Percentiles rank a stretch among this genome's conserved stretches.
These are phyloP conservation scores for Niveomyces coronatus DNA, from an alignment of 2,329 filamentous ascomycete genomes.

Conservation along the genomic window DNA sequence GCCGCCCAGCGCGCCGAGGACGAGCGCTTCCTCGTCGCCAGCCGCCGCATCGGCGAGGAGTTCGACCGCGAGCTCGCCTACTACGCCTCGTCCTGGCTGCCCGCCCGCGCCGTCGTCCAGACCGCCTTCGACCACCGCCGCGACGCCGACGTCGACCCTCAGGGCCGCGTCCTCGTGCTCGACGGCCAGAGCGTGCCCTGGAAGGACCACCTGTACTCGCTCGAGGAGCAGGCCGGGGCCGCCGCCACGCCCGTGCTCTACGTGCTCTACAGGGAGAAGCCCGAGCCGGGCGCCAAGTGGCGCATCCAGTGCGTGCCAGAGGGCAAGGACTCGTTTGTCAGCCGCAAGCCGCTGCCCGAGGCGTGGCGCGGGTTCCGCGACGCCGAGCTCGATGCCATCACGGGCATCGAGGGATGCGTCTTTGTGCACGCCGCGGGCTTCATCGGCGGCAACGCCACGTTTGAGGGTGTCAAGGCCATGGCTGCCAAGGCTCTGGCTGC, in stretches of 20 bases:
- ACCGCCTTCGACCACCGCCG: constrained; percentile 61
- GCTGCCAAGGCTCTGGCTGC: constrained; percentile 59
- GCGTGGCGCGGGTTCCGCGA: constrained; percentile 88
- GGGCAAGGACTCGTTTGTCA: constrained; percentile 77
- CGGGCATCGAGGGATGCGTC: constrained; percentile 62
- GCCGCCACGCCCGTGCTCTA: constrained; percentile 58
- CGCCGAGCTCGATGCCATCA: constrained; percentile 65
- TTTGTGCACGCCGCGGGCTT: constrained; percentile 95
- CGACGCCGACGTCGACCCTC: constrained; percentile 58
- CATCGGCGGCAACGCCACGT: constrained; percentile 90
- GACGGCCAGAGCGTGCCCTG: constrained; percentile 72
- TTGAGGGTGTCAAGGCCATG: constrained; percentile 80
- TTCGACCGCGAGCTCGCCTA: constrained; percentile 75
- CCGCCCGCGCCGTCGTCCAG: constrained; percentile 70
- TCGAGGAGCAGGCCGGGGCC: constrained; percentile 64
- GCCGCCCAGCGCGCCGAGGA: constrained; percentile 55
- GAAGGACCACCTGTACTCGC: constrained; percentile 89
- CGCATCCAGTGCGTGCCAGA: constrained; percentile 86
- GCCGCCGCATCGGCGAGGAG: constrained; percentile 75
- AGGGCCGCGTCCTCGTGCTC: constrained; percentile 74
- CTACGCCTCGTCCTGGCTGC: constrained; percentile 70
- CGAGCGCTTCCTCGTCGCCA: constrained; percentile 65
- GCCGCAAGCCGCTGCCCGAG: constrained; percentile 82
- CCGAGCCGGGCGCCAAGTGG: constrained; percentile 71
- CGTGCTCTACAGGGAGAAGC: constrained; percentile 82